These are phyloP conservation scores for Favolaschia claudopus DNA, from an alignment of 768 basidiomycete genomes.

Conservation along the genomic window DNA sequence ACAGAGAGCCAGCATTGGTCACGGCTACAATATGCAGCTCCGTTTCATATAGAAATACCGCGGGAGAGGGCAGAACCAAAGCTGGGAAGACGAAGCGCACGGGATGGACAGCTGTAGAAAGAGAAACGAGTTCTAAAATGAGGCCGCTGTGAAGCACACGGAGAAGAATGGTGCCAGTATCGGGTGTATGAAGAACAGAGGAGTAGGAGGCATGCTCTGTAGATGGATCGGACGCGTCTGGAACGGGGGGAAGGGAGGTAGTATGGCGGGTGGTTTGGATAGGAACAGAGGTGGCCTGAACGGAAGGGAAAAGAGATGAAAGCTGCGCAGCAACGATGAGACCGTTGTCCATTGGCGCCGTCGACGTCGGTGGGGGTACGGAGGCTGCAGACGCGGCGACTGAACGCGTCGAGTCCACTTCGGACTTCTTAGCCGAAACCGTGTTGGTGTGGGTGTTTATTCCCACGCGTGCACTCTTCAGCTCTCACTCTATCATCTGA, in stretches of 20 bases:
- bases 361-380: too few species aligned
- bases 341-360: conserved; percentile 46
- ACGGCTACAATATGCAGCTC: conserved; percentile 78
- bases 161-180: conserved; percentile 71
- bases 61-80: conserved; percentile 67
- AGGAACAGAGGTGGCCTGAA: conserved; percentile 57
- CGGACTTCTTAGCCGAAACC: too few species aligned
- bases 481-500: too few species aligned
- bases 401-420: too few species aligned
- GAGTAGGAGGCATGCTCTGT: conserved; percentile 79
- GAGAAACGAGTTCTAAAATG: conserved; percentile 80
- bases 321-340: conserved; percentile 67
- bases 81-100: conserved; percentile 84
- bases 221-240: conserved; percentile 54
- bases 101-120: conserved; percentile 68
- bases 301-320: conserved; percentile 65
- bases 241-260: conserved; percentile 53
- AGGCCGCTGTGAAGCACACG: conserved; percentile 78
- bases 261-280: conserved; percentile 69
- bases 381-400: too few species aligned
- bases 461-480: too few species aligned
- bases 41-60: conserved; percentile 62
- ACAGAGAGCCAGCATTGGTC: conserved; percentile 74
- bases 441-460: too few species aligned
- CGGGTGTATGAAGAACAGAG: conserved; percentile 60